Base-by-base conservation (phyloP, 352 stramenopile genomes). In the Pythium coloratum region DNA sequence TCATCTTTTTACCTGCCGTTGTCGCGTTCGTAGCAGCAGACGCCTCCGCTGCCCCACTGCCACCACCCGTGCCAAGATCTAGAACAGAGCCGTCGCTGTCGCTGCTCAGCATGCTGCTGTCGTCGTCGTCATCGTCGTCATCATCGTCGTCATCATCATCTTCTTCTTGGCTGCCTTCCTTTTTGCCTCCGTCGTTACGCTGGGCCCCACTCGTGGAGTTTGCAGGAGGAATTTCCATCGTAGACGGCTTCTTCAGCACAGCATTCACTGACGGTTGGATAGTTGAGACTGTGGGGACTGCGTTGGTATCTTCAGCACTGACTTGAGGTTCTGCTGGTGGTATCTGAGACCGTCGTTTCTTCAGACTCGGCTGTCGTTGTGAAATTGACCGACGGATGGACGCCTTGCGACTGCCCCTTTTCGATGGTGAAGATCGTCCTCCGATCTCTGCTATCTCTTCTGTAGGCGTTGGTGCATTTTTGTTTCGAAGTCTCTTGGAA, bases 11-110 rank as follows among this genome's bases (percentile, higher is more conserved):
- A 13, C 59, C 64, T 24, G 51, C 20, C 2, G 58, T 24, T 0
- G 64, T 46, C 26, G 34, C 33, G 4, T 13, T 49, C 3, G 18
- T 10, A 33, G 13, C 53, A 18, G 36, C 24, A 30, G 54, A 55
- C 6, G 40, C 50, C 5, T 28, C 20, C 1, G 47, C 24, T 9
- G 49, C 24, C n/a, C 49, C 26, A 12, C 12, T 38, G 28, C 14
- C 44, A 3, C 33, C 34, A 42, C 38, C 26, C 1, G 13, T 44
- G n/a, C 55, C 59, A 18, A 73, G 38, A 24, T 73, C 67, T 18
- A 71, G 46, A 3, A 71, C 59, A 1, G 69, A 75, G 8, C 62
- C 59, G n/a, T 67, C 62, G 53, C 63, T 75, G 33, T 66, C 69
- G 24, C 47, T 63, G 33, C 62, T 69, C 36, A 66, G 20, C 10